These are phyloP conservation scores for Apocynum venetum DNA, from an alignment of 257 asterid species.

Conservation along the genomic window DNA sequence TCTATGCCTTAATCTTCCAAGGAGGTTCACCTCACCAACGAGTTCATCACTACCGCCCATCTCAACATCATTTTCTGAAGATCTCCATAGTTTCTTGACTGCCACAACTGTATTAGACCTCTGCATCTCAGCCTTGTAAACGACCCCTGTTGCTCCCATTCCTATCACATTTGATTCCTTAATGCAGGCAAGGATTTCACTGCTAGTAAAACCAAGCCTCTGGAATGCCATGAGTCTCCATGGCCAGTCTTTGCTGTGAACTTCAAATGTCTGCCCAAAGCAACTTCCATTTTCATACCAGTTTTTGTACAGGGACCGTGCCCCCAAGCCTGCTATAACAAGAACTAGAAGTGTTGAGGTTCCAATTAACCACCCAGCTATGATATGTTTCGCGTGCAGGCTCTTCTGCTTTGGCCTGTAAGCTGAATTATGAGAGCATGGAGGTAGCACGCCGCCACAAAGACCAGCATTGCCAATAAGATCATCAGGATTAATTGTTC, in stretches of 20 bases:
- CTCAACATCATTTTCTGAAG: constrained; percentile 49
- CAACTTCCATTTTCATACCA: constrained; percentile 52
- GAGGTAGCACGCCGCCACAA: constrained; percentile 72
- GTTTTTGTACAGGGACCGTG: constrained; percentile 35
- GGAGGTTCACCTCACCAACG: constrained; percentile 63
- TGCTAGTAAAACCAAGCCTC: constrained; percentile 58
- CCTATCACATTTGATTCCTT: constrained; percentile 71
- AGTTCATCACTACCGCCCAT: constrained; percentile 51
- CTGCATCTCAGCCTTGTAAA: constrained; percentile 64
- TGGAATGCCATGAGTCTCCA: constrained; percentile 88
- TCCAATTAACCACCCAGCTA: constrained; percentile 61
- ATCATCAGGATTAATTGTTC: constrained; percentile 61
- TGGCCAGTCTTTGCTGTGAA: constrained; percentile 56
- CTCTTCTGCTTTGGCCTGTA: constrained; percentile 25
- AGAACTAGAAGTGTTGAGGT: constrained; percentile 41
- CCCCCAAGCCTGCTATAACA: constrained; percentile 37
- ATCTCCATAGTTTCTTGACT: constrained; percentile 71
- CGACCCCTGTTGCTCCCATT: constrained; percentile 72
- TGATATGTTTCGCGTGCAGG: constrained; percentile 41
- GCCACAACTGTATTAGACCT: constrained; percentile 50
- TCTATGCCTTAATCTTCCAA: constrained; percentile 59
- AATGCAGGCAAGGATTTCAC: constrained; percentile 60
- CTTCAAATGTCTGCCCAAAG: constrained; percentile 46
- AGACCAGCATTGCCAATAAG: constrained; percentile 58
- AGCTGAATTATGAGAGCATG: constrained; percentile 39